Evolutionary conservation across 306 rosid genomes (phyloP).

Genomic region (Crotalaria pallida): DNA sequence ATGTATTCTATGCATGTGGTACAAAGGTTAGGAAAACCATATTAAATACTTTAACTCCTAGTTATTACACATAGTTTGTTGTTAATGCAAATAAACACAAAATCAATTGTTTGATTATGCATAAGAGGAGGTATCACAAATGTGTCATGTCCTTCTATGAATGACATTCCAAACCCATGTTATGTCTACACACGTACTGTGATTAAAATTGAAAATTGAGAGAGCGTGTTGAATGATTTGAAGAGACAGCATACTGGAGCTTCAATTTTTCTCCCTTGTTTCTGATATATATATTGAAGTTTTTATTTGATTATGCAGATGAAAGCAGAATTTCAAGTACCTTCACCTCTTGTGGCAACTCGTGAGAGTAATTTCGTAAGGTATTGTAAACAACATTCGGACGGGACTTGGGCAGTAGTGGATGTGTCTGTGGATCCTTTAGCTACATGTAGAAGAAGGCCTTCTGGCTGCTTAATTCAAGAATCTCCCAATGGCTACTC

Average conservation of each 20-base stretch:
- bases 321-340: slow-evolving; percentile 92
- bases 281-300: too few relatives aligned
- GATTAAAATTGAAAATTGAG: too few relatives aligned
- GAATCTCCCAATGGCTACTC: slow-evolving; percentile 98
- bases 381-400: slow-evolving; percentile 78
- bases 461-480: slow-evolving; percentile 94
- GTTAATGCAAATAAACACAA: not conserved
- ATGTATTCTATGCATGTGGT: too few relatives aligned
- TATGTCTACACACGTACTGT: too few relatives aligned
- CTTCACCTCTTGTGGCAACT: slow-evolving; percentile 90
- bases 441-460: slow-evolving; percentile 69
- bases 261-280: too few relatives aligned
- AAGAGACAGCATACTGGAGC: too few relatives aligned
- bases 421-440: slow-evolving; percentile 84
- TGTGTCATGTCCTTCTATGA: too few relatives aligned
- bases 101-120: not conserved
- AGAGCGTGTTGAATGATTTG: too few relatives aligned
- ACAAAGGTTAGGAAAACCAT: too few relatives aligned
- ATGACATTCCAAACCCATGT: too few relatives aligned
- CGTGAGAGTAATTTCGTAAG: slow-evolving; percentile 86
- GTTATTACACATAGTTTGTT: not conserved
- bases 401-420: slow-evolving; percentile 96
- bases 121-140: too few relatives aligned
- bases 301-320: too few relatives aligned
- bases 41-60: not conserved